These are phyloP conservation scores for Gymnopilus junonius DNA, from an alignment of 768 basidiomycete genomes.

Conservation along the genomic window DNA sequence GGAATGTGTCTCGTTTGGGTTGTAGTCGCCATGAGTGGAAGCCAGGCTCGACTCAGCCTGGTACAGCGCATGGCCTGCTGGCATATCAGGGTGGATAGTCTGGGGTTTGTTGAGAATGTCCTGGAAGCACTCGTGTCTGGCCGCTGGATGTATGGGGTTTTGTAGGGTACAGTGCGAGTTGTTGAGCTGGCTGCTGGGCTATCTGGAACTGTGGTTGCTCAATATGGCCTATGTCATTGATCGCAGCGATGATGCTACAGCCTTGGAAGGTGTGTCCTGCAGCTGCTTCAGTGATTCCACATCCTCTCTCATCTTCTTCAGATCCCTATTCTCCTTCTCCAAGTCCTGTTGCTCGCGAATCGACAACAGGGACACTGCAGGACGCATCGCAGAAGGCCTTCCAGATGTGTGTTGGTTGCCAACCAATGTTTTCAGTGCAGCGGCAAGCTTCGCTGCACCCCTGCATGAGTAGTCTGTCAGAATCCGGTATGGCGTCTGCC, in stretches of 20 bases:
- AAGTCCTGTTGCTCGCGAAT: slow-evolving; percentile 2
- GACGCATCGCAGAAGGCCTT: slow-evolving; percentile 17
- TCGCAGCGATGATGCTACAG: background rate
- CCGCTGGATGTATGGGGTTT: background rate
- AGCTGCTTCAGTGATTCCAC: too few species aligned
- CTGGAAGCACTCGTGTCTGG: background rate
- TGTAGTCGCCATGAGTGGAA: background rate
- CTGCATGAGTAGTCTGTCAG: slow-evolving; percentile 9
- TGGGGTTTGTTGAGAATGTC: background rate
- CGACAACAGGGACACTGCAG: background rate
- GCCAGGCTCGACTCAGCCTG: slow-evolving; percentile 10
- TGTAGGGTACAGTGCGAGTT: background rate
- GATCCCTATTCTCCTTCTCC: background rate
- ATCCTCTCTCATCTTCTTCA: background rate
- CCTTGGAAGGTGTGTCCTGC: background rate
- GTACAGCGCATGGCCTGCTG: slow-evolving; percentile 19
- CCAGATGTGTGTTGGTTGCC: slow-evolving; percentile 15
- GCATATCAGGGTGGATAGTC: slow-evolving; percentile 17
- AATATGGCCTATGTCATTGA: background rate
- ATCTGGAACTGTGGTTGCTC: too few species aligned
- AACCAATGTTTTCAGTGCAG: background rate
- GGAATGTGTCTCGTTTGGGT: slow-evolving; percentile 11
- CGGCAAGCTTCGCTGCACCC: slow-evolving; percentile 13
- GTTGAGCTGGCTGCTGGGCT: background rate
- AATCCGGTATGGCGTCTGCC: slow-evolving; percentile 14